Percentiles rank a stretch among this genome's conserved stretches.
Conservation (phyloP, 2,329 filamentous ascomycete genomes). For the Fonsecaea multimorphosa region DNA sequence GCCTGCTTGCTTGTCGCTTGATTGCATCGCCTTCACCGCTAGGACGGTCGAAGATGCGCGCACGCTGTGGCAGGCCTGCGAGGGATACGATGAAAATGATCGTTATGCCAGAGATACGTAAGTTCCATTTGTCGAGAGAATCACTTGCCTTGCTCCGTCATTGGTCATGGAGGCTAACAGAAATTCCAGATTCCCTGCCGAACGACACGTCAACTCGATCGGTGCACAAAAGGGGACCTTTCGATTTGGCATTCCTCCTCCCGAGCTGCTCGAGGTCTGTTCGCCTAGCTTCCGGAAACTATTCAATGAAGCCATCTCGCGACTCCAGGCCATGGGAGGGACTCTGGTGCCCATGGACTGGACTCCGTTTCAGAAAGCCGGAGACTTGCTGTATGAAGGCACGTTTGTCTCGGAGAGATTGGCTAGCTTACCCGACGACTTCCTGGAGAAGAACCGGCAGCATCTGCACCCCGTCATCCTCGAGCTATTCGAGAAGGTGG, state of each 20-base stretch:
- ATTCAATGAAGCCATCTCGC: slow-evolving; percentile 53
- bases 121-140: not conserved
- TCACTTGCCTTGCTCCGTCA: not conserved
- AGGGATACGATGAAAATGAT: slow-evolving; percentile 58
- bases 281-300: slow-evolving; percentile 49
- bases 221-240: slow-evolving; percentile 49
- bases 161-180: not conserved
- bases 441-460: slow-evolving; percentile 47
- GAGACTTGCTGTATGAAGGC: slow-evolving; percentile 62
- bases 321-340: slow-evolving; percentile 51
- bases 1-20: slow-evolving; percentile 61
- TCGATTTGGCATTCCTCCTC: slow-evolving; percentile 57
- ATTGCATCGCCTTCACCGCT: slow-evolving; percentile 60
- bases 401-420: slow-evolving; percentile 64
- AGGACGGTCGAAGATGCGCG: slow-evolving; percentile 58
- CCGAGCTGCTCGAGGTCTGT: slow-evolving; percentile 52
- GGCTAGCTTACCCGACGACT: slow-evolving; percentile 50
- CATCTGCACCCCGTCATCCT: slow-evolving; percentile 58
- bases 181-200: slow-evolving; percentile 36
- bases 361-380: slow-evolving; percentile 58
- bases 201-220: slow-evolving; percentile 41
- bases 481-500: slow-evolving; percentile 51
- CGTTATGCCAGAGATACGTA: slow-evolving; percentile 56
- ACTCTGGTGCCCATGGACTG: slow-evolving; percentile 55
- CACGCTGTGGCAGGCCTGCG: slow-evolving; percentile 56